Conservation (phyloP, 1,139 yeast genomes). For the Geotrichum reessii region DNA sequence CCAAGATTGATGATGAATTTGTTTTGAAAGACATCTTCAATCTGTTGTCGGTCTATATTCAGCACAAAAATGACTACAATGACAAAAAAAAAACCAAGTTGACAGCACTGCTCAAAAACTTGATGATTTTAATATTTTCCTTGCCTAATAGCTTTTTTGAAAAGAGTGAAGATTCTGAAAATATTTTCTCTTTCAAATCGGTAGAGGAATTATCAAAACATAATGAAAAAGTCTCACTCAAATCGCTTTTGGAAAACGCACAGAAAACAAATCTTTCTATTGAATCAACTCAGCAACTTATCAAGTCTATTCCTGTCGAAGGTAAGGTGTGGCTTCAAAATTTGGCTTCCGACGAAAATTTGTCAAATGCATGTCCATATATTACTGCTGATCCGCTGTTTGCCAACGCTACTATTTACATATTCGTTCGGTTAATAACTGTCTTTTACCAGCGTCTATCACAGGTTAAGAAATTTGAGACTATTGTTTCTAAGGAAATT, state of each 20-base stretch:
- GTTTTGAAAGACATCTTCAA: slow-evolving; percentile 69
- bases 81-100: slow-evolving; percentile 74
- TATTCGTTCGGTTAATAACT: slow-evolving; percentile 80
- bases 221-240: background rate
- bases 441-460: slow-evolving; percentile 72
- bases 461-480: slow-evolving; percentile 67
- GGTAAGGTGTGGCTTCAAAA: background rate
- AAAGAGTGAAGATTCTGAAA: slow-evolving; percentile 23
- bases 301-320: background rate
- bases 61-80: slow-evolving; percentile 64
- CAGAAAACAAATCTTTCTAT: background rate
- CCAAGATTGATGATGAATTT: slow-evolving; percentile 56
- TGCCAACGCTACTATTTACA: slow-evolving; percentile 86
- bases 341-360: slow-evolving; percentile 18
- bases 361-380: slow-evolving; percentile 23
- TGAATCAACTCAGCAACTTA: background rate
- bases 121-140: slow-evolving; percentile 63
- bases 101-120: slow-evolving; percentile 63
- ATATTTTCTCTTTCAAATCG: background rate
- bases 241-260: background rate
- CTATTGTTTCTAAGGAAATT: slow-evolving; percentile 65
- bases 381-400: slow-evolving; percentile 41
- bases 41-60: slow-evolving; percentile 61
- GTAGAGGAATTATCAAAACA: background rate
- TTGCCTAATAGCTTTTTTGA: slow-evolving; percentile 32